These are phyloP conservation scores for Pichia scutulata DNA, from an alignment of 805 yeast species.

Conservation along the genomic window DNA sequence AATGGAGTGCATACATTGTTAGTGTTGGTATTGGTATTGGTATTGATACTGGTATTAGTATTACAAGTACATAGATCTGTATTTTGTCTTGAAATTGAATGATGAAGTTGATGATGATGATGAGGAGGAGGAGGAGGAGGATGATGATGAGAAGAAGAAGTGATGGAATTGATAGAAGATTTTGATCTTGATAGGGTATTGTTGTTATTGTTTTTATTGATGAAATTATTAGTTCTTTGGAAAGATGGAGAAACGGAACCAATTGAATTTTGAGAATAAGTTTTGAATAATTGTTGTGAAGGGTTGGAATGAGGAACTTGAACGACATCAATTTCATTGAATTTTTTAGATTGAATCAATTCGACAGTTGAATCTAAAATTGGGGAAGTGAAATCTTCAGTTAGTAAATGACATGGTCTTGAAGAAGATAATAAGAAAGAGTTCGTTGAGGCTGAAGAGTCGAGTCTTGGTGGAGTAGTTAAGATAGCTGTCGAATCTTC, in stretches of 20 bases:
- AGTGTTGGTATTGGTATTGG: neutral
- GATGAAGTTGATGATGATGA: no score
- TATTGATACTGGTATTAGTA: neutral
- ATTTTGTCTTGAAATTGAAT: neutral
- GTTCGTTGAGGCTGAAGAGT: neutral
- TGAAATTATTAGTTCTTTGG: neutral
- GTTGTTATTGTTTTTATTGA: no score
- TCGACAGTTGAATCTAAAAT: slow-evolving; percentile 73
- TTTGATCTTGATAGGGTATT: neutral
- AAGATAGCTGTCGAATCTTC: neutral
- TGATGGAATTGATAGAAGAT: no score
- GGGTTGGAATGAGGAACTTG: slow-evolving; percentile 22
- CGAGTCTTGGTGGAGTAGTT: neutral
- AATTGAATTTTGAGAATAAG: slow-evolving; percentile 2
- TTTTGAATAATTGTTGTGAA: slow-evolving; percentile 4
- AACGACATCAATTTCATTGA: slow-evolving; percentile 66
- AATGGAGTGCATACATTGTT: neutral
- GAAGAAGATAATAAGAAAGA: neutral
- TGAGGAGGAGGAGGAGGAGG: no score
- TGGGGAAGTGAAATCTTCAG: slow-evolving; percentile 71
- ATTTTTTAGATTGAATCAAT: slow-evolving; percentile 49
- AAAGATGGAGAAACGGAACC: slow-evolving; percentile 1
- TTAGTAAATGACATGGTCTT: slow-evolving; percentile 27
- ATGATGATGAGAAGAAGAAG: no score
- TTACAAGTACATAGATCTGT: slow-evolving; percentile 1